Conservation (phyloP, 345 rosid species). For the Corchorus capsularis region DNA sequence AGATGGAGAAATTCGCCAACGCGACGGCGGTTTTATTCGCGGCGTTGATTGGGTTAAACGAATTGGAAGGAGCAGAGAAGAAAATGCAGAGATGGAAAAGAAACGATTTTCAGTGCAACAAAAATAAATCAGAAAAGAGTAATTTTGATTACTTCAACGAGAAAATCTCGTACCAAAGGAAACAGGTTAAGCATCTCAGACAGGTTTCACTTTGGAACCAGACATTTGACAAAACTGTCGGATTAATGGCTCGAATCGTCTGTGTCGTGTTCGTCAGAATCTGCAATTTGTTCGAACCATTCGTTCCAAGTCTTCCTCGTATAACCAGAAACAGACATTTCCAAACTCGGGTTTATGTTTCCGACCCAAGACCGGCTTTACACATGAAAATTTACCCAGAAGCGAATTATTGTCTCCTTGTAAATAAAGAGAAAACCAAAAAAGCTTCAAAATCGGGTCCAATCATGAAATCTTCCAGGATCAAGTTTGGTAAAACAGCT, state of each 20-base stretch:
- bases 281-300: constrained; percentile 36
- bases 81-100: constrained; percentile 34
- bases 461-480: constrained; percentile 16
- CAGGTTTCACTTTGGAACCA: constrained; percentile 47
- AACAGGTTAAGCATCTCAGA: constrained; percentile 35
- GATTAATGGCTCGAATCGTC: constrained; percentile 34
- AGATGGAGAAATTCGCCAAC: constrained; percentile 42
- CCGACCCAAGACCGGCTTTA: neutral
- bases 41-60: constrained; percentile 28
- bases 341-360: neutral
- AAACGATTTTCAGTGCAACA: constrained; percentile 5
- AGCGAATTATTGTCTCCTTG: constrained; percentile 2
- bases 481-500: neutral
- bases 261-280: constrained; percentile 37
- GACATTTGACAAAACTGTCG: constrained; percentile 38
- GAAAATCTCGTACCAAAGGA: constrained; percentile 37
- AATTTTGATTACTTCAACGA: constrained; percentile 33
- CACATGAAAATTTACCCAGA: constrained; percentile 34
- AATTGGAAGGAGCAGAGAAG: constrained; percentile 46
- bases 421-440: constrained; percentile 2
- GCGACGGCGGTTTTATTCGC: constrained; percentile 35
- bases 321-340: neutral
- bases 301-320: constrained; percentile 28
- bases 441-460: constrained; percentile 31
- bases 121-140: neutral